These are phyloP conservation scores for Penicillium sp. DNA, from an alignment of 2,329 filamentous ascomycete genomes.

Conservation along the genomic window DNA sequence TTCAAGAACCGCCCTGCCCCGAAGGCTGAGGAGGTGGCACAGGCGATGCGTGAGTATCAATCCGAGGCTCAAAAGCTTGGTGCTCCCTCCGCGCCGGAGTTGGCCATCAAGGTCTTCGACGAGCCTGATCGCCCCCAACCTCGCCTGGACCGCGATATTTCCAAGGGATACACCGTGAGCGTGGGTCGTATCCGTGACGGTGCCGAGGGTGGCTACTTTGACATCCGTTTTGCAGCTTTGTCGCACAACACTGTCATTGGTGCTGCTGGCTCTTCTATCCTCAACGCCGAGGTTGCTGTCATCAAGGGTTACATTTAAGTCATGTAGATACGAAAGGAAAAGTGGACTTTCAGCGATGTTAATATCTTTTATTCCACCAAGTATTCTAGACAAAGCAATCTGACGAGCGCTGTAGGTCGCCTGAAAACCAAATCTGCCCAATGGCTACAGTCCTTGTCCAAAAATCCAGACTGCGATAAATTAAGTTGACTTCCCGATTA, in stretches of 20 bases:
- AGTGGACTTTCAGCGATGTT: slow-evolving; percentile 23
- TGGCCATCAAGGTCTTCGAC: slow-evolving; percentile 85
- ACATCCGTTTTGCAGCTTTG: slow-evolving; percentile 90
- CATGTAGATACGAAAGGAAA: slow-evolving; percentile 19
- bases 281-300: slow-evolving; percentile 90
- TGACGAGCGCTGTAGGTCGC: background rate
- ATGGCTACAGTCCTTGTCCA: background rate
- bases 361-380: slow-evolving; percentile 6
- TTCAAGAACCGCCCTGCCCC: slow-evolving; percentile 78
- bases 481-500: slow-evolving; percentile 9
- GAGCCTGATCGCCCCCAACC: slow-evolving; percentile 90
- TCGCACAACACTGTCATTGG: slow-evolving; percentile 94
- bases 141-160: slow-evolving; percentile 81
- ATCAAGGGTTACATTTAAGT: slow-evolving; percentile 78
- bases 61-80: slow-evolving; percentile 80
- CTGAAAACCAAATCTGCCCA: background rate
- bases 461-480: too few species aligned
- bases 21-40: slow-evolving; percentile 72
- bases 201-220: slow-evolving; percentile 78
- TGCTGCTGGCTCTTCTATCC: slow-evolving; percentile 90
- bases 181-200: slow-evolving; percentile 86
- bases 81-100: slow-evolving; percentile 80
- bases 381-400: background rate
- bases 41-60: slow-evolving; percentile 77
- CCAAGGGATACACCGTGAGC: slow-evolving; percentile 84